Base-by-base conservation (phyloP, 371 early-diverging fungal species). In the Mucor irregularis region DNA sequence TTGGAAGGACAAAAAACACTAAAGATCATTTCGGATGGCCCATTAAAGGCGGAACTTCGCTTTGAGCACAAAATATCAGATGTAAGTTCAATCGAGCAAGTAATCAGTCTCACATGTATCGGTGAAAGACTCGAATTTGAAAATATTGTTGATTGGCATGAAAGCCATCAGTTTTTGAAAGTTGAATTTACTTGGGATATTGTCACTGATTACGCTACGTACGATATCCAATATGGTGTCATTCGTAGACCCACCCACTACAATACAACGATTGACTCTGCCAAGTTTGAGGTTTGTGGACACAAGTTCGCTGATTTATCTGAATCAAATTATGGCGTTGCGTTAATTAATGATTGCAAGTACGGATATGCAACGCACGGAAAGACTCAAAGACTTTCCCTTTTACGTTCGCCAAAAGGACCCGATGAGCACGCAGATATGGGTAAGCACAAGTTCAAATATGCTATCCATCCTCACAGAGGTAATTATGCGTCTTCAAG, bases 261-360 rank as follows among this genome's bases (percentile, higher is more conserved):
- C 79, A 98, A 97, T 71, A 94, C 91, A 2, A 86, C 89, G 14
- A 90, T 91, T 80, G 97, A 97, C 61, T 78, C 92, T 58, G 96
- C 97, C 14, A 89, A 90, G 49, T 78, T 78, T 40, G 78, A 78
- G 66, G 73, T 74, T 2, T 97, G 96, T 69, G 96, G 90, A 0
- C 99, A 98, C 81, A 94, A 91, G 63, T 98, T 90, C 73, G 96
- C 90, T 9, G 98, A 97, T 60, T 75, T 95, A 13, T 93, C 93
- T 0, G 97, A 98, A 60, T 86, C 81, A 43, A 96, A 93, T 2
- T 96, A 91, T 67, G 99, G 99, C 40, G 89, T 96, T n/a, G 88
- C 97, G 0, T 67, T 98, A 49, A 61, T 97, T 52, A 97, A 93
- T 66, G 96, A 98, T 67, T 87, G 93, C 85, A 96, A 91, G 56